phyloP scores from a whole-genome alignment of 352 stramenopile genomes.

The Albugo laibachii region DNA sequence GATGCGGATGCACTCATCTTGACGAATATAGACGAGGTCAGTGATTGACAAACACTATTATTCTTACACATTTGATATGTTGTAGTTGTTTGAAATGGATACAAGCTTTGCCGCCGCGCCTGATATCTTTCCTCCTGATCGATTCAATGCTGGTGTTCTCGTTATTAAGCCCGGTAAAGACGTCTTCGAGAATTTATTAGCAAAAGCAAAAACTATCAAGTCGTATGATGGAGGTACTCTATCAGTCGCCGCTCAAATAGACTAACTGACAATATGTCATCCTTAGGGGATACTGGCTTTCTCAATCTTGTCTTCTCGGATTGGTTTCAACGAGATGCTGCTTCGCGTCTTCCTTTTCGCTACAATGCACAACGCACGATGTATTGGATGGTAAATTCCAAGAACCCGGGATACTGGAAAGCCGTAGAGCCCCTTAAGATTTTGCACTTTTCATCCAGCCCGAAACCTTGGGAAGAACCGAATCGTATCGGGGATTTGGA shows the following conservation, averaged over 20 bases:
- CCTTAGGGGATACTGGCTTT: slow-evolving; percentile 48
- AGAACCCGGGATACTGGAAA: slow-evolving; percentile 54
- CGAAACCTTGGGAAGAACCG: slow-evolving; percentile 21
- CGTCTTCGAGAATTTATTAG: slow-evolving; percentile 36
- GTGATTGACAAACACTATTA: slow-evolving; percentile 5
- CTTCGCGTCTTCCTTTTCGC: slow-evolving; percentile 34
- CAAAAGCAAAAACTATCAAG: slow-evolving; percentile 13
- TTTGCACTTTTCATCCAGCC: slow-evolving; percentile 19
- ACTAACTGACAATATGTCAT: background rate
- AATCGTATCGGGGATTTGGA: slow-evolving; percentile 19
- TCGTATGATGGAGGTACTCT: slow-evolving; percentile 45
- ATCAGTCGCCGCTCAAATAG: background rate
- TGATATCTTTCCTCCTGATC: slow-evolving; percentile 67
- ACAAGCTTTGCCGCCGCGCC: slow-evolving; percentile 56
- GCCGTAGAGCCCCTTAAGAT: slow-evolving; percentile 22
- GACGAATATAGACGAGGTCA: slow-evolving; percentile 38
- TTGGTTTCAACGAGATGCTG: slow-evolving; percentile 33
- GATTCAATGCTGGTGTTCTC: slow-evolving; percentile 71
- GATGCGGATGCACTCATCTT: slow-evolving; percentile 65
- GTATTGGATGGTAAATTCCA: slow-evolving; percentile 55
- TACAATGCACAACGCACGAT: slow-evolving; percentile 76
- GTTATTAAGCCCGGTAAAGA: slow-evolving; percentile 27
- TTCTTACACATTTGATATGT: slow-evolving; percentile 1
- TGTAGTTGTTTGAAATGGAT: slow-evolving; percentile 22
- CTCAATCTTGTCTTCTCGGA: slow-evolving; percentile 67